Conservation (phyloP, 306 rosid species). For the cucumber (Cucumis sativus) region DNA sequence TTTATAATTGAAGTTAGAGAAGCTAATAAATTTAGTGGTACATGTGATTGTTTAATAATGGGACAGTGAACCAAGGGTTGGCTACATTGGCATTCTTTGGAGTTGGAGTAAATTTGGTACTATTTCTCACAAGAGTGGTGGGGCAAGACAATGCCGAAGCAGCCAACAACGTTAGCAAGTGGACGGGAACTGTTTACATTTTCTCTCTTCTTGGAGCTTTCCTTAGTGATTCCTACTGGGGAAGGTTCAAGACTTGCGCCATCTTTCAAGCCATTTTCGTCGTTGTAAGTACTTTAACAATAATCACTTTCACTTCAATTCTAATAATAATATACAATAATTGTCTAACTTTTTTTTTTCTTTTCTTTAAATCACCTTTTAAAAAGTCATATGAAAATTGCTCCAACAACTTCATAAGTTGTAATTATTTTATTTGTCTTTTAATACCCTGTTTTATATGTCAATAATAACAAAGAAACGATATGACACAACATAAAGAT, state of each 20-base stretch:
- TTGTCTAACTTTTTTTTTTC: background rate
- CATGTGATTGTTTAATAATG: background rate
- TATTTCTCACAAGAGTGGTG: conserved; percentile 54
- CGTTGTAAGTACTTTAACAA: conserved; percentile 26
- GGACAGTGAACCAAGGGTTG: conserved; percentile 67
- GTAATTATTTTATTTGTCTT: background rate
- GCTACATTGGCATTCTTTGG: conserved; percentile 83
- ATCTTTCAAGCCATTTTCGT: conserved; percentile 56
- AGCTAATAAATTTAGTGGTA: background rate
- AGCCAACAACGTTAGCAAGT: conserved; percentile 69
- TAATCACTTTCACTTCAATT: background rate
- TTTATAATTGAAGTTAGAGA: too few species aligned
- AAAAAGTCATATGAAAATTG: background rate
- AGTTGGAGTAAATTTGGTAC: conserved; percentile 64
- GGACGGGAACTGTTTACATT: conserved; percentile 72
- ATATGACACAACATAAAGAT: background rate
- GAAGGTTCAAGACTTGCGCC: conserved; percentile 61
- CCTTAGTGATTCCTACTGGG: conserved; percentile 75
- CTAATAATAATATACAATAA: too few species aligned
- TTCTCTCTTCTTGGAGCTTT: conserved; percentile 80
- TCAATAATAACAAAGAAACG: background rate
- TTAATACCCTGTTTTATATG: background rate
- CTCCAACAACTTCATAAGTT: background rate
- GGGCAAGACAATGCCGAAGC: conserved; percentile 74
- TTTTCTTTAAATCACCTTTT: background rate